Base-by-base conservation (phyloP, 2,329 filamentous ascomycete genomes). In the Endoconidiophora polonica region DNA sequence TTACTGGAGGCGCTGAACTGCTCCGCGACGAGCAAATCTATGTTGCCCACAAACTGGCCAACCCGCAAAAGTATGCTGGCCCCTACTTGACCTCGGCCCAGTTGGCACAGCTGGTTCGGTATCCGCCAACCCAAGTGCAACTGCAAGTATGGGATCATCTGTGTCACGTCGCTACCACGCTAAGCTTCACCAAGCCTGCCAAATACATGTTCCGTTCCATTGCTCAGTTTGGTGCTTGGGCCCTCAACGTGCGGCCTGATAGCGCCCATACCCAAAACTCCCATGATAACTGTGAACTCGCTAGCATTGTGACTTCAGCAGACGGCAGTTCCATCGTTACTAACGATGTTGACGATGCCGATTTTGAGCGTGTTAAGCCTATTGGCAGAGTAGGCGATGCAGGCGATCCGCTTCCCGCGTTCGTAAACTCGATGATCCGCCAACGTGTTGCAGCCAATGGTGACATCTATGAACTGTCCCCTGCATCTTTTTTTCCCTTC, bases 71-170 rank as follows among this genome's bases (percentile, higher is more conserved):
- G 53, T 96, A 94, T 58, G 74, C 82, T 0, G 72, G 82, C 37
- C 69, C 69, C 0, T 70, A 77, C 41, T 67, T 91, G 54, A 71
- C 80, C 33, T 74, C 81, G 37, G 69, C 73, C 53, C 79, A 81
- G 24, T 71, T 72, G 18, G 70, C 73, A 3, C 64, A 70, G 10
- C 59, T 91, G 14, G 67, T 71, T 36, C 78, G 73, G 54, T 93
- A 86, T 63, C 77, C 78, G 52, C 85, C 87, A 0, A 98, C 91
- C 0, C 77, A 94, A 57, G 90, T 96, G 0, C 87, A 95, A 61
- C 72, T 98, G 2, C 91, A 96, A 61, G 81, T 96, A 1, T 96
- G 90, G 88, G 90, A 96, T 52, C 84, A 94, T 58, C 68, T 96
- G 2, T 96, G 91, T 59, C 90, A 96, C 60, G 88, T 94, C 4